Conservation (phyloP, 2,329 filamentous ascomycete species). For the Elsinoe ampelina region DNA sequence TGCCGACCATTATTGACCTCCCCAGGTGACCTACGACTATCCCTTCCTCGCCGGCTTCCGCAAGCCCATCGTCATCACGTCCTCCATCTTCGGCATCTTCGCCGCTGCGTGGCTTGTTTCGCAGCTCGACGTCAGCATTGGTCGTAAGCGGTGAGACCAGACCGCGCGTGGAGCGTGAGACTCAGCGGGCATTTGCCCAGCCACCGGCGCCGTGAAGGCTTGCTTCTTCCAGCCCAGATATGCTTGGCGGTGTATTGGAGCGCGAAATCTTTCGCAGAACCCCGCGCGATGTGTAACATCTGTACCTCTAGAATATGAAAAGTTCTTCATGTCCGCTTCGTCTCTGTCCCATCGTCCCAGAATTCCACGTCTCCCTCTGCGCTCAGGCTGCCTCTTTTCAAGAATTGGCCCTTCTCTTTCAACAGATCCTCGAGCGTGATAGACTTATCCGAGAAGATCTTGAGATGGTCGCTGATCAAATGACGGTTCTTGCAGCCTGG, state of each 20-base stretch:
- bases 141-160: conserved; percentile 22
- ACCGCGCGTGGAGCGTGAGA: background rate
- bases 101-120: conserved; percentile 64
- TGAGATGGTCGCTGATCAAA: conserved; percentile 83
- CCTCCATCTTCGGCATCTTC: conserved; percentile 65
- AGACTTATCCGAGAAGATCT: conserved; percentile 63
- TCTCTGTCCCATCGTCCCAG: conserved; percentile 57
- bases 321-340: conserved; percentile 9
- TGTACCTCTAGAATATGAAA: conserved; percentile 10
- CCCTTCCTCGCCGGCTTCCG: conserved; percentile 63
- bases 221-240: background rate
- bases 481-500: conserved; percentile 79
- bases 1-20: background rate
- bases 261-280: background rate
- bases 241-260: background rate
- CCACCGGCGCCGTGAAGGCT: background rate
- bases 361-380: conserved; percentile 85
- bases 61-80: conserved; percentile 78
- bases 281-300: background rate
- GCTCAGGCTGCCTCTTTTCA: conserved; percentile 62
- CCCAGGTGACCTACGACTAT: conserved; percentile 70
- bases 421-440: conserved; percentile 71
- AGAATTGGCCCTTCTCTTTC: conserved; percentile 61
- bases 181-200: background rate
- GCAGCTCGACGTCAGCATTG: conserved; percentile 73